Evolutionary conservation across 306 rosid genomes (phyloP), one percentile per base, ranked within the genome.

Genomic region (Hippophae tibetana): DNA sequence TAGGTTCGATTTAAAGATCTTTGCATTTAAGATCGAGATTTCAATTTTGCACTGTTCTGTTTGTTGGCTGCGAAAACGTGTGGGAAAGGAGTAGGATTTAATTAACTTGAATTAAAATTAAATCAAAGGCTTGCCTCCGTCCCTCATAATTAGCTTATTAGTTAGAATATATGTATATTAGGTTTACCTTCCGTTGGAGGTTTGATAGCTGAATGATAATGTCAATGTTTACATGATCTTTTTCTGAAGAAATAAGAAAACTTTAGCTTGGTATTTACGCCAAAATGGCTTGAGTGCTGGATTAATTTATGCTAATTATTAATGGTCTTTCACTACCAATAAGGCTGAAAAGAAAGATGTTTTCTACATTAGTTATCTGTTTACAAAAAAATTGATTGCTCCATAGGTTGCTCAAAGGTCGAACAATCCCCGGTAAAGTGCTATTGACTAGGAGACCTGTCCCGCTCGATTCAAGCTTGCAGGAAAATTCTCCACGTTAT

Each of bases 391-490:
- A 53, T 31, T 47, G 54, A n/a, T 10, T 60, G 75, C 65, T 61
- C 63, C 65, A 31, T 73, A 90, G 97, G 81, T 78, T 90, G 67
- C 94, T 87, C 68, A 90, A 87, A 74, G 97, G 97, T 62, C 96
- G 96, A 45, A 79, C 84, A 61, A 87, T 90, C 58, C 97, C 97
- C 10, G 97, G 97, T 55, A 90, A 90, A 78, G 82, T 87, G 42
- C 68, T 90, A 42, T 70, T 87, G 68, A 85, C 89, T 66, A 84
- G 80, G 75, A 82, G 87, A 69, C 61, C 75, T 43, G 83, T 79
- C 9, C 69, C 81, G 10, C 57, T 47, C 59, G 63, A 74, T 56
- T 50, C 83, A 18, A 78, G 56, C 31, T 60, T 69, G 61, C 79
- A 60, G 56, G 79, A 76, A 52, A 47, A 64, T 7, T 71, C 94